These are phyloP conservation scores for Friedmanniomyces simplex DNA, from an alignment of 495 filamentous ascomycete genomes.

Conservation along the genomic window DNA sequence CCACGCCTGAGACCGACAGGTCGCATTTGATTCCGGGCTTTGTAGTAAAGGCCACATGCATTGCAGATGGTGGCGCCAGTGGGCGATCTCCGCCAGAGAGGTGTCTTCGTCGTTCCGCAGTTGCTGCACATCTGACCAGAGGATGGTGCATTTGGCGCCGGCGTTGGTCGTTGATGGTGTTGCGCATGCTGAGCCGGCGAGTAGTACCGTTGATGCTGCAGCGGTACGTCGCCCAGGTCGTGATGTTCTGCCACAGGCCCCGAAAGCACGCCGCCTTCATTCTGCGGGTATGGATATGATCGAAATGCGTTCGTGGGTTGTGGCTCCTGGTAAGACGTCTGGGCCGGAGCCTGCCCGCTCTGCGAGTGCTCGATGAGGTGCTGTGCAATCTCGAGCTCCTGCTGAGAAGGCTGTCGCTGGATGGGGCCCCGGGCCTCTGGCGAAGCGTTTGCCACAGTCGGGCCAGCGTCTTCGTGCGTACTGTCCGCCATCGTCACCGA, in stretches of 20 bases:
- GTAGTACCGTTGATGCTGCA: not conserved
- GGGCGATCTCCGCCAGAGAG: constrained; percentile 88
- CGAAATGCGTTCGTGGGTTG: not conserved
- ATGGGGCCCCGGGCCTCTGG: not conserved
- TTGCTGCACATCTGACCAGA: constrained; percentile 50
- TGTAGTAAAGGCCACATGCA: constrained; percentile 89
- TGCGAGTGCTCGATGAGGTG: constrained; percentile 20
- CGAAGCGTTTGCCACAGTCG: not conserved
- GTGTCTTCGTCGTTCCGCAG: constrained; percentile 85
- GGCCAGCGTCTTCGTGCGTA: not conserved
- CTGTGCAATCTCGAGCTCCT: constrained; percentile 20
- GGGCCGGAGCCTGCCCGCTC: not conserved
- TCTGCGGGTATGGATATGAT: not conserved
- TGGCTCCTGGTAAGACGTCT: not conserved
- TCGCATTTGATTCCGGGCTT: constrained; percentile 80
- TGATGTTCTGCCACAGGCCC: not conserved
- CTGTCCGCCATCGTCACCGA: not conserved
- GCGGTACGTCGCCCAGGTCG: constrained; percentile 2
- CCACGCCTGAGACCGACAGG: constrained; percentile 76
- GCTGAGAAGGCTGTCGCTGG: constrained; percentile 13
- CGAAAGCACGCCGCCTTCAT: not conserved
- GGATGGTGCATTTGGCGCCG: not conserved
- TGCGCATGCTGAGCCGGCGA: not conserved
- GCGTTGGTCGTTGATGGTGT: not conserved
- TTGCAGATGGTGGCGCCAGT: constrained; percentile 94